A percentile compares a stretch with the other conserved stretches of the same genome.
Evolutionary conservation across 257 asterid species (phyloP).

Genomic region (Thymus quinquecostatus): DNA sequence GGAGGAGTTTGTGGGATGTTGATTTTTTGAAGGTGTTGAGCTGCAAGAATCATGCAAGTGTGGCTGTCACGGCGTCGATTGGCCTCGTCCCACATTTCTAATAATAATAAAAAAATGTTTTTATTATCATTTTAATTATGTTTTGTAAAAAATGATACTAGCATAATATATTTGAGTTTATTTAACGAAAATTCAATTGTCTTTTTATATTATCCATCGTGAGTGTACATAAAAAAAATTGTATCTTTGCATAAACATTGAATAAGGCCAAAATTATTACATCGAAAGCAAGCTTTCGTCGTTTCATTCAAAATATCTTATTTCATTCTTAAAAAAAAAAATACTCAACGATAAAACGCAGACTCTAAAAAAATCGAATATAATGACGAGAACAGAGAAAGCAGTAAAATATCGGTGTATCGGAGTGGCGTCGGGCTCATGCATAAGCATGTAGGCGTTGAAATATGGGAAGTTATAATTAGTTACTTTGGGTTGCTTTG

Average conservation of each 20-base stretch:
- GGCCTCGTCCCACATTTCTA: conserved; percentile 39
- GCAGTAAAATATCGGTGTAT: too few species aligned
- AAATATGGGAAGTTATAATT: conserved; percentile 1
- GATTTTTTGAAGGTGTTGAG: conserved; percentile 55
- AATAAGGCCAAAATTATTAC: too few species aligned
- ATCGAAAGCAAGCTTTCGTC: too few species aligned
- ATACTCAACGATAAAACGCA: too few species aligned
- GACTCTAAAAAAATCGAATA: too few species aligned
- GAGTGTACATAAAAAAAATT: not conserved
- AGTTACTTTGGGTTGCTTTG: conserved; percentile 24
- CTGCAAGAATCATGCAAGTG: conserved; percentile 60
- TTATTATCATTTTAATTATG: not conserved
- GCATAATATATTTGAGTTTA: not conserved
- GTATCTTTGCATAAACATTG: too few species aligned
- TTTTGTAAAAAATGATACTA: not conserved
- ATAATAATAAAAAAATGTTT: not conserved
- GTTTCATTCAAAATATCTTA: too few species aligned
- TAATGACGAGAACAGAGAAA: too few species aligned
- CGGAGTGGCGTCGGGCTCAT: not conserved
- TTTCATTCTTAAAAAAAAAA: too few species aligned
- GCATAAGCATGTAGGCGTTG: not conserved
- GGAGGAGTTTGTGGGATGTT: conserved; percentile 46
- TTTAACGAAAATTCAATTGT: too few species aligned
- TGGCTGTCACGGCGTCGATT: conserved; percentile 49
- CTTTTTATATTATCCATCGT: not conserved